Conservation (phyloP, 805 yeast species). For the Candida koratica region DNA sequence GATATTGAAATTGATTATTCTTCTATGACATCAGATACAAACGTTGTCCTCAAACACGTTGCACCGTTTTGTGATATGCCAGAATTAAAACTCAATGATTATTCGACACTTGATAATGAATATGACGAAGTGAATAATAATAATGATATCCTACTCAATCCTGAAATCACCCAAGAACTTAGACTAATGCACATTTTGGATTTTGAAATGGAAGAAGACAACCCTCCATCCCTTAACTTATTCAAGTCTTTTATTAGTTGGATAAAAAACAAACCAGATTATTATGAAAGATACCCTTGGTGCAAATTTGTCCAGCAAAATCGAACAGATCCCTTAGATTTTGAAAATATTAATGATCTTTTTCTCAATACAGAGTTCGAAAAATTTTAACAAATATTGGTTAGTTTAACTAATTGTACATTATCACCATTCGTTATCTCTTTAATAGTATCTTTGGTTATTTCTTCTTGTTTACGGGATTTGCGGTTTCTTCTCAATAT, state of each 20-base stretch:
- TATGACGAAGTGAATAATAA: background rate
- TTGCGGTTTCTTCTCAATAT: conserved; percentile 15
- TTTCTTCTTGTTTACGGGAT: conserved; percentile 20
- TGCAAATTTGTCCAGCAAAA: conserved; percentile 9
- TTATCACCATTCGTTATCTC: conserved; percentile 10
- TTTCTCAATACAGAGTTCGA: conserved; percentile 5
- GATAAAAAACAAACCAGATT: conserved; percentile 29
- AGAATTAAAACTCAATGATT: conserved; percentile 7
- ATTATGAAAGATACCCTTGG: conserved; percentile 19
- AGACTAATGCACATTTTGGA: conserved; percentile 11
- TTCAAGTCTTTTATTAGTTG: conserved; percentile 3
- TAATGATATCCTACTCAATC: background rate
- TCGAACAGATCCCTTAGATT: background rate
- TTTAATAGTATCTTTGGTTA: conserved; percentile 19
- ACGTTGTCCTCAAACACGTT: background rate
- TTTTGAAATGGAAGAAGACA: background rate
- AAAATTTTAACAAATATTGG: conserved; percentile 8
- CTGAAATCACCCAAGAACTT: conserved; percentile 1
- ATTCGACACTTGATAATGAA: conserved; percentile 1
- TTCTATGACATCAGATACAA: background rate
- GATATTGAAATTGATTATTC: background rate
- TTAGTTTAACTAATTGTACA: conserved; percentile 11
- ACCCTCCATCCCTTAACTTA: background rate
- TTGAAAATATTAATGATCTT: conserved; percentile 5
- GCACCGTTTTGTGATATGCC: conserved; percentile 17